Percentiles rank a stretch among this genome's conserved stretches.
Evolutionary conservation across 441 rosid genomes (phyloP).

Genomic region (Aquilaria agallochum): DNA sequence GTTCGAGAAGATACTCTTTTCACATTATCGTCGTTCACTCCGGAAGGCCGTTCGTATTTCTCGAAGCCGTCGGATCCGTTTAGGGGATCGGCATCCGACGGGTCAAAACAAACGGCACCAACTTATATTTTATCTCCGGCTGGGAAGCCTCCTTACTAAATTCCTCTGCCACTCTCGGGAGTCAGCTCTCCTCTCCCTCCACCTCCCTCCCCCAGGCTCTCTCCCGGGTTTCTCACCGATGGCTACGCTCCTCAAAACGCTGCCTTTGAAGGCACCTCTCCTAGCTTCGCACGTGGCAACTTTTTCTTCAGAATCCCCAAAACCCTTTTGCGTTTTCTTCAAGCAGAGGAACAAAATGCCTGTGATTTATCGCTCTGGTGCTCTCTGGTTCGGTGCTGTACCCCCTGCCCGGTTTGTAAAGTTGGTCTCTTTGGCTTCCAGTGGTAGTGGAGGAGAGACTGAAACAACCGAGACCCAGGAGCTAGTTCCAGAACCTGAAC

Average conservation of each 20-base stretch:
- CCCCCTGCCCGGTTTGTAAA: slow-evolving; percentile 37
- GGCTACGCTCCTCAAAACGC: slow-evolving; percentile 70
- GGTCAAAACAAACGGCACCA: slow-evolving; percentile 13
- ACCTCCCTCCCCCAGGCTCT: neutral
- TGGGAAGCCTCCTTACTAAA: neutral
- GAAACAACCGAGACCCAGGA: slow-evolving; percentile 46
- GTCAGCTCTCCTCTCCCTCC: slow-evolving; percentile 15
- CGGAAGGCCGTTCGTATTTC: neutral
- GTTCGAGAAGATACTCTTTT: too few relatives aligned
- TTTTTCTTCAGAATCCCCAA: slow-evolving; percentile 20
- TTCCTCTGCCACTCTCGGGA: neutral
- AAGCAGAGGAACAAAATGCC: slow-evolving; percentile 22
- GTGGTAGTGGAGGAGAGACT: slow-evolving; percentile 54
- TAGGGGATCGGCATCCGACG: slow-evolving; percentile 25
- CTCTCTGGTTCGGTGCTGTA: slow-evolving; percentile 24
- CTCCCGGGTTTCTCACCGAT: slow-evolving; percentile 22
- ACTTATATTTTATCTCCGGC: slow-evolving; percentile 9
- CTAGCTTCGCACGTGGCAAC: slow-evolving; percentile 19
- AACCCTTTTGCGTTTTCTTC: slow-evolving; percentile 36
- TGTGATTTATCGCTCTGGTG: slow-evolving; percentile 19
- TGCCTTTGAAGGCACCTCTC: slow-evolving; percentile 35
- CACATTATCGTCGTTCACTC: too few relatives aligned
- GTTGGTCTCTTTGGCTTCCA: slow-evolving; percentile 48
- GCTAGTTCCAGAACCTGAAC: slow-evolving; percentile 47
- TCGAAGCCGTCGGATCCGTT: slow-evolving; percentile 4